These are phyloP conservation scores for Aspergillus fijiensis DNA, from an alignment of 2,329 filamentous ascomycete genomes.

Conservation along the genomic window DNA sequence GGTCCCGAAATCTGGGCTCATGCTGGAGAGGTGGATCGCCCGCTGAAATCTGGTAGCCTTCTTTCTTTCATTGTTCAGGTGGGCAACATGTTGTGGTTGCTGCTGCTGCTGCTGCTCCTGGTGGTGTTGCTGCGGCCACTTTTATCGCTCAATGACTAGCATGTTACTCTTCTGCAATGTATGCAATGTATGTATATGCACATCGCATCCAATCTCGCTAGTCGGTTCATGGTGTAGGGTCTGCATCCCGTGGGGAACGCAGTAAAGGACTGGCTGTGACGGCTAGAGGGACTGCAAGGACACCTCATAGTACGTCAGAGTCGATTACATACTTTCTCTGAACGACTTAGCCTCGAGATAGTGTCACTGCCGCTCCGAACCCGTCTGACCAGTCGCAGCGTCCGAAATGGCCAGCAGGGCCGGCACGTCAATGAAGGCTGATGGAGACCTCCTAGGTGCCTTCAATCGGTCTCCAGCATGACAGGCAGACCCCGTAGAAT, in stretches of 20 bases:
- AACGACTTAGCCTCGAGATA: constrained; percentile 15
- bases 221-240: constrained; percentile 4
- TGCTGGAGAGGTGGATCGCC: constrained; percentile 11
- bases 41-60: background rate
- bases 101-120: background rate
- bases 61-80: background rate
- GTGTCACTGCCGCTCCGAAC: constrained; percentile 14
- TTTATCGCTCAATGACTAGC: background rate
- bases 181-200: constrained; percentile 1
- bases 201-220: constrained; percentile 2
- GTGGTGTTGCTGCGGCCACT: background rate
- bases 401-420: constrained; percentile 14
- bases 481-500: constrained; percentile 5
- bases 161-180: background rate
- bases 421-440: constrained; percentile 16
- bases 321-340: constrained; percentile 19
- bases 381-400: constrained; percentile 19
- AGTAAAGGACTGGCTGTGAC: constrained; percentile 12
- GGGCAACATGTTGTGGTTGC: background rate
- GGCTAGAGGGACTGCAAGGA: constrained; percentile 14
- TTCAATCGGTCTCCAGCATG: constrained; percentile 4
- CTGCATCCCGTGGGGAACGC: constrained; percentile 8
- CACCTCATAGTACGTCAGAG: constrained; percentile 24
- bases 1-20: constrained; percentile 14
- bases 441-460: constrained; percentile 11